Base-by-base conservation (phyloP, 2,329 filamentous ascomycete genomes). In the Cladorrhinum sp. region DNA sequence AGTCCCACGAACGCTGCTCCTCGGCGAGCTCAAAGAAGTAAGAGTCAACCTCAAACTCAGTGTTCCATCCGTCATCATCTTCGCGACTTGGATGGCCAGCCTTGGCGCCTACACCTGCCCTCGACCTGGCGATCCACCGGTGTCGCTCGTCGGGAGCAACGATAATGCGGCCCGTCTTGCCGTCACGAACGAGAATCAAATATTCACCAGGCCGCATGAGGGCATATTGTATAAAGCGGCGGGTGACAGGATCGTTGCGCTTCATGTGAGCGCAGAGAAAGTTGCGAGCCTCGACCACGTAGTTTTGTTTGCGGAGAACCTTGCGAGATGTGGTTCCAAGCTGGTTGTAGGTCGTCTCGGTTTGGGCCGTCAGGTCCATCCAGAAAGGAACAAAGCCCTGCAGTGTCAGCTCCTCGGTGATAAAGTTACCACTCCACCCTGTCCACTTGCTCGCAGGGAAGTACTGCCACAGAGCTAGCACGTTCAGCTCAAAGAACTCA, bases 401-500 rank as follows among this genome's bases (percentile, higher is more conserved):
- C 58, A 75, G 72, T 18, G 79, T 67, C 24, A 79, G 64, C 60
- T 79, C 74, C 50, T 75, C 72, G 23, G 72, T 72, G 3, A 72
- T 56, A 4, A 68, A 59, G 65, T 77, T 74, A 6, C 75, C 73
- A 18, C 74, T 70, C 73, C 76, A 80, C 3, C 68, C 70, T 1
- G 72, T 69, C 78, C 78, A 81, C 61, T 78, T 77, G 12, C 75
- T 71, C 1, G 75, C 75, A 0, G 79, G 79, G 53, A 82, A 81
- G 63, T 77, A 81, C 50, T 77, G 71, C 69, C 77, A 78, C 9
- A 73, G 60, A 7, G 76, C 74, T 2, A 81, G 71, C 45, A 77
- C 75, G 58, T 77, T 79, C 20, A 82, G 68, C 63, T 81, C 76
- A 58, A 75, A 79, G 65, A 81, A 79, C 64, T 81, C 79, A 45